Evolutionary conservation across 2,329 filamentous ascomycete species (phyloP).

Genomic region (Diaporthe ampelina): DNA sequence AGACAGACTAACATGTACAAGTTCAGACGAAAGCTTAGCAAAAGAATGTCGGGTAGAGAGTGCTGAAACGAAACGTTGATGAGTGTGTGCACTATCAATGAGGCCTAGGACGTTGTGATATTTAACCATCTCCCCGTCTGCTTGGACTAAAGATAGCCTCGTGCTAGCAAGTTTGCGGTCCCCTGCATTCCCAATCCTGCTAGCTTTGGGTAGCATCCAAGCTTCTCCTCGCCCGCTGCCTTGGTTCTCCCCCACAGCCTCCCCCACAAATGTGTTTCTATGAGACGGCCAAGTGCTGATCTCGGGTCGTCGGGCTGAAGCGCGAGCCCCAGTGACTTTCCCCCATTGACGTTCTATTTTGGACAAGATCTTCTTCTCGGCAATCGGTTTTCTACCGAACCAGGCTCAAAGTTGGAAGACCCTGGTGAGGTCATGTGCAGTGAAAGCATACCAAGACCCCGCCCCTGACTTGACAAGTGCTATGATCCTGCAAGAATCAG

Average conservation of each 20-base stretch:
- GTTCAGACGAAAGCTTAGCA: constrained; percentile 17
- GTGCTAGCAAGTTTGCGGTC: neutral
- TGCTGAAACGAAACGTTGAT: constrained; percentile 19
- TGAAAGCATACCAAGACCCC: neutral
- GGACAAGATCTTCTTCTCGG: constrained; percentile 7
- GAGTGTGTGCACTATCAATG: neutral
- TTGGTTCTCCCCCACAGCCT: neutral
- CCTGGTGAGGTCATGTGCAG: neutral
- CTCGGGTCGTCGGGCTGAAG: neutral
- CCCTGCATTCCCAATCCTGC: neutral
- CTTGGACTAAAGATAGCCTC: constrained; percentile 20
- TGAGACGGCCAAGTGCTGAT: constrained; percentile 16
- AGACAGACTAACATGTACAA: constrained; percentile 7
- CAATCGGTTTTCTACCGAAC: neutral
- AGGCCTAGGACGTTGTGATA: neutral
- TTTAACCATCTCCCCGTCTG: neutral
- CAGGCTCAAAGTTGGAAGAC: constrained; percentile 5
- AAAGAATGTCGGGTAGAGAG: constrained; percentile 23
- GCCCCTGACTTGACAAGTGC: constrained; percentile 2
- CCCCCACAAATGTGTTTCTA: constrained; percentile 8
- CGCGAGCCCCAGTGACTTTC: neutral
- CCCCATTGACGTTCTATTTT: neutral
- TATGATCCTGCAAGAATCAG: neutral
- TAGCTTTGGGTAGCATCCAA: constrained; percentile 5
- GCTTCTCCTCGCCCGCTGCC: neutral